A percentile compares a stretch with the other conserved stretches of the same genome.
phyloP scores from a whole-genome alignment of 2,329 filamentous ascomycete species.

The Zymoseptoria pseudotritici region DNA sequence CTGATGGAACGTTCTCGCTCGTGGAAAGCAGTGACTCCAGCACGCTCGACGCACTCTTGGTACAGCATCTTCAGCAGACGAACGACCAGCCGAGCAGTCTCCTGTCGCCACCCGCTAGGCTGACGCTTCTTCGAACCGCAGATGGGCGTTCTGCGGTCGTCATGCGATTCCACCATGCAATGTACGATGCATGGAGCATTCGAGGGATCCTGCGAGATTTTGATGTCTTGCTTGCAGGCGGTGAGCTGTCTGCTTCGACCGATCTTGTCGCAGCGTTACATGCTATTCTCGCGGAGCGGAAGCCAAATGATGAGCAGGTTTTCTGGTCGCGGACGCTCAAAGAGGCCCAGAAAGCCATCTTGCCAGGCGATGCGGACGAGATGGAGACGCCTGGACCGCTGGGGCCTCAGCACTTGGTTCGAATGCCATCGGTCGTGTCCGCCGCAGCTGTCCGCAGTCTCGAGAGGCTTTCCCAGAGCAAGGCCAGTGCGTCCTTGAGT shows the following conservation, averaged over 20 bases:
- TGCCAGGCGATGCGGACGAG: neutral
- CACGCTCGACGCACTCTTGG: conserved; percentile 3
- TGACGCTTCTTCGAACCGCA: conserved; percentile 3
- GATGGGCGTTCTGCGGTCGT: conserved; percentile 10
- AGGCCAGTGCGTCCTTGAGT: conserved; percentile 6
- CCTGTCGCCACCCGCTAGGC: conserved; percentile 6
- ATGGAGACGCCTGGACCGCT: neutral
- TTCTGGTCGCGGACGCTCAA: conserved; percentile 7
- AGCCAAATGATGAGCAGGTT: neutral
- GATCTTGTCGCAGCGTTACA: conserved; percentile 3
- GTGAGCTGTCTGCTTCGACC: conserved; percentile 1
- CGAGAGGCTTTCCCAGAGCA: neutral
- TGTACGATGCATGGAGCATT: conserved; percentile 16
- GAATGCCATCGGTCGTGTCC: conserved; percentile 1
- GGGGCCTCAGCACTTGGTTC: conserved; percentile 8
- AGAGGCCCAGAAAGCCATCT: conserved; percentile 5
- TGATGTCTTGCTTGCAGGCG: neutral
- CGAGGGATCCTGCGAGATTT: conserved; percentile 2
- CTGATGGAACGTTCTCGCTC: conserved; percentile 1
- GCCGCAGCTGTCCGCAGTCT: neutral
- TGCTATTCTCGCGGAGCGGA: conserved; percentile 1
- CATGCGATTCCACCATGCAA: conserved; percentile 10
- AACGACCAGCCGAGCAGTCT: conserved; percentile 6
- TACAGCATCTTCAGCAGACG: conserved; percentile 2
- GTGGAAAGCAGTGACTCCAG: neutral